Base-by-base conservation (phyloP, 305 asterid genomes). In the Plantago lanceolata region DNA sequence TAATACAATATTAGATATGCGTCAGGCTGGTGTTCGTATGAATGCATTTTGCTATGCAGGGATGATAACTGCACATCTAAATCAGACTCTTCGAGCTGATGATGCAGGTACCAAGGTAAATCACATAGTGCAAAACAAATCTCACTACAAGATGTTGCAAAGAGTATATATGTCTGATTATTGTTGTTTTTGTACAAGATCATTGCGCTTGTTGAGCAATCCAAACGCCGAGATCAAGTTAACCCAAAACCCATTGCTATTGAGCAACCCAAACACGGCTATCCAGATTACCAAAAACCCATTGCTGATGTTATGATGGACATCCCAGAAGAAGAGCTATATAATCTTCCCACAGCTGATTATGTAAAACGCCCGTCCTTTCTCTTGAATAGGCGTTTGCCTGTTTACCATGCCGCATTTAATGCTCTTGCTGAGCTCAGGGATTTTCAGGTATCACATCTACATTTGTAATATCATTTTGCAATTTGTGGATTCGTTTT, bases 151-250 rank as follows among this genome's bases (percentile, higher is more conserved):
- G n/a, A n/a, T n/a, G n/a, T n/a, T n/a, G n/a, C n/a, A n/a, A n/a
- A n/a, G n/a, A n/a, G n/a, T n/a, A n/a, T n/a, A n/a, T n/a, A n/a
- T n/a, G 31, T 76, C 43, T 37, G 35, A 19, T 37, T 33, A 51
- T 35, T 69, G 55, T 49, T 71, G 70, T 50, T 75, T 58, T 68
- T 62, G 80, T 73, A 71, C 59, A 75, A 92, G 98, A 87, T 92
- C 73, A 59, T 92, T 66, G 98, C 85, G 79, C 97, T 89, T 19
- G 98, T 92, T 68, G 95, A 87, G 76, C 96, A 89, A 79, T 92
- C 98, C 62, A 92, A 92, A 79, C 96, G 98, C 66, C 87, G 98
- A 97, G 81, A 91, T 73, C 69, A 96, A 17, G 95, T 87, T n/a
- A n/a, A n/a, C n/a, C n/a, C n/a, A n/a, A n/a, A n/a, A n/a, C n/a